Evolutionary conservation across 2,329 filamentous ascomycete species (phyloP), one percentile per base, ranked within the genome.

Genomic region (Sporothrix inflata): DNA sequence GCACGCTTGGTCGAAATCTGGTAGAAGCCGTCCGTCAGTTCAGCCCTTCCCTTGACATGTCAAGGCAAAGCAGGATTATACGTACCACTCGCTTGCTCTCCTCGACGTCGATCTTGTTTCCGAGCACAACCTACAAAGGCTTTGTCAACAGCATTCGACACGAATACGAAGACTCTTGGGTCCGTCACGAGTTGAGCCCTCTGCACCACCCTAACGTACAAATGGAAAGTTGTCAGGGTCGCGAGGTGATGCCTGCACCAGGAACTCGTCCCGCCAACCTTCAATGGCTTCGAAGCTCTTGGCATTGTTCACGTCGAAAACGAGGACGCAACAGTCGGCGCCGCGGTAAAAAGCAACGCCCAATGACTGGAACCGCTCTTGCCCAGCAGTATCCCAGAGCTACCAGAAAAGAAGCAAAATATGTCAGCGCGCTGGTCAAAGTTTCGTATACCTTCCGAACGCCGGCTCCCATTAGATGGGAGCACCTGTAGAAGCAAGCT

Each of bases 271-370:
- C 79, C 96, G 89, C 96, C 96, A 99, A 84, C 94, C 97, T 82
- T 99, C 96, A 73, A 99, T 89, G 16, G 95, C 97, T 81, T 99
- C 96, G 82, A 99, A 99, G 82, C 94, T 97, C 89, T 99, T 99
- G 74, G 94, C 92, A 82, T 98, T 98, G 86, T 99, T 99, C 83
- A 99, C 95, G 80, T 99, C 95, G 85, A 96, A 98, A 69, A 98
- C 95, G 71, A 99, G 87, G 73, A 98, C 95, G 81, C 96, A 98
- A 88, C 95, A 98, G 85, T 99, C 95, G 77, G 96, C 95, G 75
- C 95, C 95, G 75, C 95, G 90, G 85, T 99, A 99, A 84, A 99
- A 99, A 66, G 95, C 96, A 60, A 99, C 95, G 70, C 96, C 95
- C 77, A 99, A 87, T 49, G 94, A 98, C 83, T 99, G 95, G 83